Conservation (phyloP, 305 asterid species). For the Salvia sclarea region DNA sequence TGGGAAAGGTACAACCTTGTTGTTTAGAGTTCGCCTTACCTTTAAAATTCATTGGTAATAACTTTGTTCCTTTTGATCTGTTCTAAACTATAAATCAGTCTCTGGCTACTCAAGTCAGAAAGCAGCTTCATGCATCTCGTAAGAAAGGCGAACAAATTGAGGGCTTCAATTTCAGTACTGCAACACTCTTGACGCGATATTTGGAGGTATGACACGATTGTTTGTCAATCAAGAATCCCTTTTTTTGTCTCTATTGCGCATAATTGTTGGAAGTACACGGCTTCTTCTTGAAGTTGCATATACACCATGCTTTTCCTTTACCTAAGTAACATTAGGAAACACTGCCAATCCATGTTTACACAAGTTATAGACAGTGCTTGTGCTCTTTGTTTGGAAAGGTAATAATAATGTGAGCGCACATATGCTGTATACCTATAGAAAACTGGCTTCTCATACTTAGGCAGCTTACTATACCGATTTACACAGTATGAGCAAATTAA, state of each 20-base stretch:
- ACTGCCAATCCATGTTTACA: background rate
- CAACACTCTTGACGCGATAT: constrained; percentile 60
- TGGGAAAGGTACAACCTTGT: constrained; percentile 72
- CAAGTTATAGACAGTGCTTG: background rate
- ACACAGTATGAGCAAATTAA: background rate
- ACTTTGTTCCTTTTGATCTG: constrained; percentile 4
- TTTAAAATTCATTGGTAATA: constrained; percentile 10
- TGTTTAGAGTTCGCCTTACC: background rate
- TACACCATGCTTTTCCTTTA: constrained; percentile 19
- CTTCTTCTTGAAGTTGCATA: background rate
- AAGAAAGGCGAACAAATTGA: constrained; percentile 70
- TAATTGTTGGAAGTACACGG: background rate
- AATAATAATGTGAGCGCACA: too few relatives aligned
- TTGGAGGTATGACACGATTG: constrained; percentile 56
- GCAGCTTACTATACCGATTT: background rate
- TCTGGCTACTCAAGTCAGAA: constrained; percentile 93
- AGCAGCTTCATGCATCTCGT: constrained; percentile 90
- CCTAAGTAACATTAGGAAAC: background rate
- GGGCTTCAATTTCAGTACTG: constrained; percentile 92
- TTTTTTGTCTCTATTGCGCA: background rate
- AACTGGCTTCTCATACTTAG: background rate
- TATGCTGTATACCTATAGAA: too few relatives aligned
- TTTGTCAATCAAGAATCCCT: constrained; percentile 20
- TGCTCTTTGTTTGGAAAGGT: constrained; percentile 1
- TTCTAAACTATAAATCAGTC: constrained; percentile 51